Evolutionary conservation across 805 yeast species (phyloP).

Genomic region (Metschnikowia henanensis): DNA sequence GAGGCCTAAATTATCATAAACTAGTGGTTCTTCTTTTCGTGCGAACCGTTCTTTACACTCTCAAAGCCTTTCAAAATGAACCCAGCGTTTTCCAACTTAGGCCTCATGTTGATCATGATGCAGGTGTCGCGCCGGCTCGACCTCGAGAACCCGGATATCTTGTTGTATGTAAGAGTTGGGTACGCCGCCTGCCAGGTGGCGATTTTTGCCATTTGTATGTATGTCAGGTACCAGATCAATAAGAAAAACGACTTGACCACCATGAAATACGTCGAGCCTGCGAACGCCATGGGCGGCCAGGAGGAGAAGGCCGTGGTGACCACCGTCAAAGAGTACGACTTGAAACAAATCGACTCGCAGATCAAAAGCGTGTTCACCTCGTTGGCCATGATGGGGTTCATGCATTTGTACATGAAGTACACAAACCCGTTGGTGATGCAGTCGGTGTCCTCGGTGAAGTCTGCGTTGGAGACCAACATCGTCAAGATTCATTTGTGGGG

Average conservation of each 20-base stretch:
- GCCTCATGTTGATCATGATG: conserved; percentile 94
- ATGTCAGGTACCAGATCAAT: conserved; percentile 58
- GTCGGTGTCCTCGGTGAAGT: conserved; percentile 84
- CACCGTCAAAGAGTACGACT: conserved; percentile 93
- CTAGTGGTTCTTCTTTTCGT: too few species aligned
- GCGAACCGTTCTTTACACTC: too few species aligned
- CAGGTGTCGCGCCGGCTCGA: conserved; percentile 88
- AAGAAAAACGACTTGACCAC: conserved; percentile 89
- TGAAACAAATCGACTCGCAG: conserved; percentile 76
- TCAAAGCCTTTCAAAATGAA: conserved; percentile 50
- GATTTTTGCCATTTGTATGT: conserved; percentile 65
- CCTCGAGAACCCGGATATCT: conserved; percentile 76
- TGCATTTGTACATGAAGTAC: conserved; percentile 97
- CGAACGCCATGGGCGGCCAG: conserved; percentile 76
- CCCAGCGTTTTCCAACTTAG: conserved; percentile 84
- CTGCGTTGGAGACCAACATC: conserved; percentile 85
- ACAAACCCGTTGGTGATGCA: conserved; percentile 97
- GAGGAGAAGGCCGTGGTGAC: conserved; percentile 79
- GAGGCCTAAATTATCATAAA: too few species aligned
- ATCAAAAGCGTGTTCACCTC: conserved; percentile 85
- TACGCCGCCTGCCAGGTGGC: conserved; percentile 67
- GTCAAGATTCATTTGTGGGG: conserved; percentile 90
- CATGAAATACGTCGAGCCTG: conserved; percentile 85
- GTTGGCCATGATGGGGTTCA: conserved; percentile 95
- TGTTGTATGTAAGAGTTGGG: conserved; percentile 72